phyloP scores from a whole-genome alignment of 345 rosid species.

The Cardiospermum halicacabum region DNA sequence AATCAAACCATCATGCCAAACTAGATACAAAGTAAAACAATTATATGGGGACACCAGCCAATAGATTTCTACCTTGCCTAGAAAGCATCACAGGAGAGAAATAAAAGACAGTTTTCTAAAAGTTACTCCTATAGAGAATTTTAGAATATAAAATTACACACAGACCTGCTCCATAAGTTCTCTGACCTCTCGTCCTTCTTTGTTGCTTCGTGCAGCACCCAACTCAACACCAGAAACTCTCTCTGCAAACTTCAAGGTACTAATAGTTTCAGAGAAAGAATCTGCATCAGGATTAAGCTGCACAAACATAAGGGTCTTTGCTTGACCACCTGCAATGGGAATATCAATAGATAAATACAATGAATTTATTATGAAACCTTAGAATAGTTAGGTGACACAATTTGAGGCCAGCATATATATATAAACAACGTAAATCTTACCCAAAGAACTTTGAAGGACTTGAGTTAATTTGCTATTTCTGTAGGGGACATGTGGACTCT shows the following conservation, averaged over 20 bases:
- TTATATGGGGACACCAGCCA: neutral
- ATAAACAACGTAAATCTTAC: conserved; percentile 31
- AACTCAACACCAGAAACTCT: conserved; percentile 97
- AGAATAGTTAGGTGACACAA: neutral
- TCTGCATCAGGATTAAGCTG: conserved; percentile 94
- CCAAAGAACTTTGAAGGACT: conserved; percentile 96
- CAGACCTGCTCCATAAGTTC: conserved; percentile 92
- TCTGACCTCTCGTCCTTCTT: conserved; percentile 83
- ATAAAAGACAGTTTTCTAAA: neutral
- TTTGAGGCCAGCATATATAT: neutral
- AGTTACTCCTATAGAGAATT: neutral
- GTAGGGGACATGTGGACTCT: conserved; percentile 81
- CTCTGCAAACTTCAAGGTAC: conserved; percentile 92
- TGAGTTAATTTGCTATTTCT: conserved; percentile 97
- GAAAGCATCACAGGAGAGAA: neutral
- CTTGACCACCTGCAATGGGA: conserved; percentile 75
- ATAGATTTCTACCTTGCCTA: neutral
- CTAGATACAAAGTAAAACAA: neutral
- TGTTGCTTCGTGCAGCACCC: conserved; percentile 88
- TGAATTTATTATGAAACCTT: neutral
- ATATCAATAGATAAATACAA: neutral
- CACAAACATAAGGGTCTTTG: conserved; percentile 95
- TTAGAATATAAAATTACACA: neutral
- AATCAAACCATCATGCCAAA: too few species aligned
- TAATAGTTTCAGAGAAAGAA: conserved; percentile 83